A percentile compares a stretch with the other conserved stretches of the same genome.
phyloP scores from a whole-genome alignment of 257 asterid genomes.

The Penstemon newberryi region DNA sequence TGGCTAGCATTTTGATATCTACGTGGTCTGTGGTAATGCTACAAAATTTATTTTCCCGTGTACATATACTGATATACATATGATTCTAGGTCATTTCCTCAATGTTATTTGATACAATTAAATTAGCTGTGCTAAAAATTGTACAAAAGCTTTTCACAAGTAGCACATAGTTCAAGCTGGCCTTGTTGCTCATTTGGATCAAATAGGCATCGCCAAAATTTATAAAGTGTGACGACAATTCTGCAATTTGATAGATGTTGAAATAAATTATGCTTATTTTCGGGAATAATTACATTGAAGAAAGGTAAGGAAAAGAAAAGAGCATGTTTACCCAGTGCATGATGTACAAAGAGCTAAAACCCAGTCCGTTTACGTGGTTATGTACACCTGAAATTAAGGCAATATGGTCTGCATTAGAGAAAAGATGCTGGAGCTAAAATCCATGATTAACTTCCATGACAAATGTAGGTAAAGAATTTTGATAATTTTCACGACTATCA shows the following conservation, averaged over 20 bases:
- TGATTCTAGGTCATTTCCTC: neutral
- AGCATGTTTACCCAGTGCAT: slow-evolving; percentile 20
- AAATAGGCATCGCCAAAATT: neutral
- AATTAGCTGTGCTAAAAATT: neutral
- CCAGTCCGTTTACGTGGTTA: slow-evolving; percentile 10
- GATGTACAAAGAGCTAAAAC: slow-evolving; percentile 11
- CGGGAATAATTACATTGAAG: neutral
- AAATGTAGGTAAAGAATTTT: neutral
- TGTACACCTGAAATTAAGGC: slow-evolving; percentile 30
- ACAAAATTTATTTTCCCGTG: slow-evolving; percentile 22
- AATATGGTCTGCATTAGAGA: slow-evolving; percentile 6
- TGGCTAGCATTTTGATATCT: neutral
- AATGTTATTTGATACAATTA: slow-evolving; percentile 3
- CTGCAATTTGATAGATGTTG: slow-evolving; percentile 5
- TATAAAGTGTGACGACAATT: neutral
- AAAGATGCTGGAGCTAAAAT: neutral
- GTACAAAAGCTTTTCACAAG: neutral
- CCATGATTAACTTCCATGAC: neutral
- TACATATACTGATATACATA: neutral
- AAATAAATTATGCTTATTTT: neutral
- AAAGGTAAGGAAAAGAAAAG: slow-evolving; percentile 23
- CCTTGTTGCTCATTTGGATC: slow-evolving; percentile 10
- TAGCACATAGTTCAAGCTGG: neutral
- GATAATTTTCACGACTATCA: neutral
- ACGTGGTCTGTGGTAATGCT: slow-evolving; percentile 21